These are phyloP conservation scores for Monosporascus sp. DNA, from an alignment of 2,329 filamentous ascomycete genomes.

Conservation along the genomic window DNA sequence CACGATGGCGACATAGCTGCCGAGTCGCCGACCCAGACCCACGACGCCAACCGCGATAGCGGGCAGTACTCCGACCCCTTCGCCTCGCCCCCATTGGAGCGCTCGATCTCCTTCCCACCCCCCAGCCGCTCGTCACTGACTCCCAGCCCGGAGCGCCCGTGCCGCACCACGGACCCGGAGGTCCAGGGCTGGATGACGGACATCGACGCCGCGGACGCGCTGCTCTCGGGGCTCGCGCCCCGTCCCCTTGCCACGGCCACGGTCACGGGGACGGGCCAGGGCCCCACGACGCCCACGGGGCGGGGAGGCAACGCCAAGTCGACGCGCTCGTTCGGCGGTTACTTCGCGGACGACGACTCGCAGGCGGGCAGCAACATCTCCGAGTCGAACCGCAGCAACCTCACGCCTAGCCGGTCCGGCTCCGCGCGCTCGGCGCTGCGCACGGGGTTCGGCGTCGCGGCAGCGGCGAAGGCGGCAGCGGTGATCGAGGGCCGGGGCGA, in stretches of 20 bases:
- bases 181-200: constrained; percentile 55
- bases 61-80: constrained; percentile 42
- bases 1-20: constrained; percentile 30
- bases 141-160: constrained; percentile 30
- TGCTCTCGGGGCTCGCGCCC: constrained; percentile 41
- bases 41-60: constrained; percentile 14
- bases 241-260: constrained; percentile 16
- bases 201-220: constrained; percentile 47
- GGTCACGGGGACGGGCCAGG: neutral
- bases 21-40: constrained; percentile 17
- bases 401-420: constrained; percentile 32
- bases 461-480: constrained; percentile 19
- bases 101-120: constrained; percentile 20
- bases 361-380: constrained; percentile 53
- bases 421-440: constrained; percentile 31
- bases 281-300: constrained; percentile 7
- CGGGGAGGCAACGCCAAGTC: constrained; percentile 6
- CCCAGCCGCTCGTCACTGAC: constrained; percentile 30
- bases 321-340: constrained; percentile 21
- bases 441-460: constrained; percentile 28
- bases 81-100: constrained; percentile 34
- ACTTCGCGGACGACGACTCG: constrained; percentile 38
- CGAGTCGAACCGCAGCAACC: constrained; percentile 44
- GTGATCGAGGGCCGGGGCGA: constrained; percentile 24
- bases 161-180: constrained; percentile 38